Conservation (phyloP, 495 filamentous ascomycete species). For the Annulohypoxylon bovei region DNA sequence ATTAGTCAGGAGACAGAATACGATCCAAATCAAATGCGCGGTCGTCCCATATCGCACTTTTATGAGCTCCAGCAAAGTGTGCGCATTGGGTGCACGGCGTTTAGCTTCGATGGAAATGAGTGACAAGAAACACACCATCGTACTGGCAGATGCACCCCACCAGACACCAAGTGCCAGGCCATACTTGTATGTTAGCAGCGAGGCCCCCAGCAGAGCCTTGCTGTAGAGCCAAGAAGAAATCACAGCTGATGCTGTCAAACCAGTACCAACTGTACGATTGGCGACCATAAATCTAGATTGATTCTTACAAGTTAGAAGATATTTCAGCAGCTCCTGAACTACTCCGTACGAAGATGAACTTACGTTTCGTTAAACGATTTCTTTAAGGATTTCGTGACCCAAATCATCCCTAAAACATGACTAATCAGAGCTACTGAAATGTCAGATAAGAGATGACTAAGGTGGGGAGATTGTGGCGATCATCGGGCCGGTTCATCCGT, state of each 20-base stretch:
- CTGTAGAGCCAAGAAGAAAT: slow-evolving; percentile 11
- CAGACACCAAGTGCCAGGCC: slow-evolving; percentile 1
- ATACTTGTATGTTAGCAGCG: slow-evolving; percentile 1
- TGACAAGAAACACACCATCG: slow-evolving; percentile 10
- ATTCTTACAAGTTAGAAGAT: neutral
- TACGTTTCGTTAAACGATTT: slow-evolving; percentile 6
- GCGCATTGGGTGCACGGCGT: slow-evolving; percentile 4
- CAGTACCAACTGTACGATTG: slow-evolving; percentile 2
- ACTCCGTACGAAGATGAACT: neutral
- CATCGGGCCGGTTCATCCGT: too few species aligned
- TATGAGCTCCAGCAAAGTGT: neutral
- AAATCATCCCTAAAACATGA: neutral
- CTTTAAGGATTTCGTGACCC: slow-evolving; percentile 1
- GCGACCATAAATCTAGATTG: slow-evolving; percentile 5
- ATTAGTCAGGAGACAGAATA: neutral
- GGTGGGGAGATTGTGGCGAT: too few species aligned
- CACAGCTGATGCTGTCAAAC: slow-evolving; percentile 4
- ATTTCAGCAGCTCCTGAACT: neutral
- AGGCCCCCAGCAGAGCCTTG: slow-evolving; percentile 3
- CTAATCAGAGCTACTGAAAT: neutral
- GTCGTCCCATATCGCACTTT: slow-evolving; percentile 6
- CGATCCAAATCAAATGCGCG: neutral
- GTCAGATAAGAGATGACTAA: too few species aligned
- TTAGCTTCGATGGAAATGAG: slow-evolving; percentile 15
- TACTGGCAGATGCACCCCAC: slow-evolving; percentile 12